Base-by-base conservation (phyloP, 2,329 filamentous ascomycete species). In the Neopestalotiopsis clavispora region DNA sequence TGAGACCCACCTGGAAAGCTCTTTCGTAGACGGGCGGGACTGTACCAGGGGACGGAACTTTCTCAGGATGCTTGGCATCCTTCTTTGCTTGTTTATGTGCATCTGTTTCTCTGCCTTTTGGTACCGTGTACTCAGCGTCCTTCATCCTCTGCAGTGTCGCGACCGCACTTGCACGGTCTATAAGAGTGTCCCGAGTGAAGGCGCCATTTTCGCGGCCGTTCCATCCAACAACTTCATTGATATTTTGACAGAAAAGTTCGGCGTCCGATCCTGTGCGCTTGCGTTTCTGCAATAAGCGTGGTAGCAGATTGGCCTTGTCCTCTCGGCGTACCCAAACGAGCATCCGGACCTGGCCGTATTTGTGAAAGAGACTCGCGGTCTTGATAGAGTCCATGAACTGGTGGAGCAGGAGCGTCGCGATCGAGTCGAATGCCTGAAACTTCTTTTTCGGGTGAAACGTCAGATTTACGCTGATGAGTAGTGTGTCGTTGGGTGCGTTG, bases 331-430 rank as follows among this genome's bases (percentile, higher is more conserved):
- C 75, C 90, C 94, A 95, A 52, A 95, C 77, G 1, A 98, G 85
- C 84, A 95, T 91, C 63, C 94, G 90, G 3, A 97, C 90, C 20
- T 91, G 86, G 3, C 95, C 95, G 76, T 94, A 95, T 34, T 84
- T 84, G 74, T 97, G 92, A 73, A 97, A 88, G 0, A 91, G 83
- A 0, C 83, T 79, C 64, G 89, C 84, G 2, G 84, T 81, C 70
- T 89, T 85, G 67, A 92, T 87, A 65, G 86, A 84, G 58, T 80
- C 82, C 73, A 91, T 83, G 68, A 93, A 86, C 75, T 92, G 89
- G 75, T 89, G 86, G 1, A 91, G 76, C 1, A 92, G 79, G 68
- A 92, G 82, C 68, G 82, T 79, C 65, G 85, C 84, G 69, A 92
- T 77, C 72, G 89, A 90, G 40, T 87, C 79, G 75, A 90, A 89